Evolutionary conservation across 768 basidiomycete species (phyloP).

Genomic region (Mycena floridula): DNA sequence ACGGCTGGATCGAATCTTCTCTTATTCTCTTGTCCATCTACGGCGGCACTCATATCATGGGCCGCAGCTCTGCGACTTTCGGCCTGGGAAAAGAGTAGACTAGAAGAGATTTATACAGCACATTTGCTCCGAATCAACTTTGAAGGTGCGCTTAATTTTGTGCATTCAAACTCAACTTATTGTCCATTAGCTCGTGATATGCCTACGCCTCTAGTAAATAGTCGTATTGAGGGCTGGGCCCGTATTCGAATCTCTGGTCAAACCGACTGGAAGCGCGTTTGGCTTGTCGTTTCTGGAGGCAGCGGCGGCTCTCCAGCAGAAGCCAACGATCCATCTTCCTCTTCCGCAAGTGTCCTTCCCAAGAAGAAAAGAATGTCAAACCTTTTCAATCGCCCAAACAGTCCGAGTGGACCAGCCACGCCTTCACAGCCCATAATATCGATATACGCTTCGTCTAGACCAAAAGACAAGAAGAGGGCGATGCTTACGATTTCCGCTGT

Average conservation of each 20-base stretch:
- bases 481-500: conserved; percentile 64
- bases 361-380: conserved; percentile 61
- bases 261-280: conserved; percentile 92
- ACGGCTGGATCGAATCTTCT: conserved; percentile 90
- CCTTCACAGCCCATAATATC: conserved; percentile 37
- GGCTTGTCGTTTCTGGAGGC: conserved; percentile 67
- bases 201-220: conserved; percentile 58
- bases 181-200: conserved; percentile 36
- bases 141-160: conserved; percentile 22
- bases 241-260: conserved; percentile 91
- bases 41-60: conserved; percentile 76
- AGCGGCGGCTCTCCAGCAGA: conserved; percentile 21
- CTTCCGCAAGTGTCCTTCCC: conserved; percentile 7
- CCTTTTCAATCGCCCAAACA: conserved; percentile 51
- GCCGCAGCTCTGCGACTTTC: conserved; percentile 84
- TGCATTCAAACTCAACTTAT: conserved; percentile 1
- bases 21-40: conserved; percentile 79
- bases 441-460: conserved; percentile 58
- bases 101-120: conserved; percentile 97
- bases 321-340: conserved; percentile 16
- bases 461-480: conserved; percentile 69
- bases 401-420: conserved; percentile 19
- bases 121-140: conserved; percentile 83
- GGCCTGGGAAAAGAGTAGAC: conserved; percentile 90
- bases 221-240: conserved; percentile 88